Base-by-base conservation (phyloP, 108 stramenopile genomes). In the Nannochloropsis gaditana region DNA sequence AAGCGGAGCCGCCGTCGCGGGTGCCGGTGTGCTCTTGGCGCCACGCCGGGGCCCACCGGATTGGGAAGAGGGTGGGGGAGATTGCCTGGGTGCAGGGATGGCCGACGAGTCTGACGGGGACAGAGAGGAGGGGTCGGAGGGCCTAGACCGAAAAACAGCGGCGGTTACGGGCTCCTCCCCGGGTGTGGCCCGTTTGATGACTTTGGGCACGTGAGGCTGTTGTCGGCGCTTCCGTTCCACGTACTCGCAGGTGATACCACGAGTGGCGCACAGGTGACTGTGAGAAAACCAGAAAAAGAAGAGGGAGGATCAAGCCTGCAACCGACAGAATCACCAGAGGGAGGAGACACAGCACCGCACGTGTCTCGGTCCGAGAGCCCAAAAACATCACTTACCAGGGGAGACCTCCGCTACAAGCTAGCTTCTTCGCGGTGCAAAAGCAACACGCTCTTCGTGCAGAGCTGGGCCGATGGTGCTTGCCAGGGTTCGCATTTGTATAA, bases 201-300 rank as follows among this genome's bases (percentile, higher is more conserved):
- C 59, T 8, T 73, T 73, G 59, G 59, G 59, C 15, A 73, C 6
- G 6, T 73, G 59, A n/a, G 59, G 19, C n/a, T 6, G 3, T 73
- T 73, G 19, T 8, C 59, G 59, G 59, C 59, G 59, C 6, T 73
- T 73, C 19, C 59, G 59, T 73, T 73, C 59, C 19, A 73, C n/a
- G 59, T 73, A 73, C 59, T 73, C 59, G 59, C 59, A 73, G 6
- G n/a, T n/a, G 15, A 73, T 73, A n/a, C 59, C 59, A n/a, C 59
- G 59, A 4, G 59, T 73, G 59, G 59, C 15, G 8, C 59, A 73
- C 59, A 73, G 59, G 59, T 73, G n/a, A 8, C 59, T 73, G 59
- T 15, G 59, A 73, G 59, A n/a, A 6, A 8, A n/a, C 19, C 19
- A 73, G 59, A 15, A 1, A n/a, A n/a, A 6, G n/a, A 2, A 6